Evolutionary conservation across 441 rosid genomes (phyloP).

Genomic region (Arabidopsis lyrata): DNA sequence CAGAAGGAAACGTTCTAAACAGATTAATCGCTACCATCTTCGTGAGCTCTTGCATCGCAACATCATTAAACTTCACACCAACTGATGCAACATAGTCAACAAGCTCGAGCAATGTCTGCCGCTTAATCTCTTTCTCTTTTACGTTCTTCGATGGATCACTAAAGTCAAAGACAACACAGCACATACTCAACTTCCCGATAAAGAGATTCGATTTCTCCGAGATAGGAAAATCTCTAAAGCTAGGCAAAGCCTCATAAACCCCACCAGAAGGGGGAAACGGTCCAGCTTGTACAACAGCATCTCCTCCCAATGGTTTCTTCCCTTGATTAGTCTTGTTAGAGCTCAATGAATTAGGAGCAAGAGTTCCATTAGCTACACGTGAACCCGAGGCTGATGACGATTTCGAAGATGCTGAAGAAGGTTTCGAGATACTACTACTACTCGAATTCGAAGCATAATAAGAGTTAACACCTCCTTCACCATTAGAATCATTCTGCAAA

Average conservation of each 20-base stretch:
- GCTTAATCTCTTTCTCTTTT: slow-evolving; percentile 82
- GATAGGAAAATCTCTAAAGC: slow-evolving; percentile 76
- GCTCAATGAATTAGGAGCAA: slow-evolving; percentile 43
- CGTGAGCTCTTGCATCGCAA: slow-evolving; percentile 77
- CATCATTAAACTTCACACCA: slow-evolving; percentile 75
- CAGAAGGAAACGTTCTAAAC: slow-evolving; percentile 72
- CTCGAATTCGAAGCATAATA: slow-evolving; percentile 55
- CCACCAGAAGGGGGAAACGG: slow-evolving; percentile 45
- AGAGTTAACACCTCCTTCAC: slow-evolving; percentile 60
- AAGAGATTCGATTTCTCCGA: slow-evolving; percentile 78
- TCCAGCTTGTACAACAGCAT: slow-evolving; percentile 44
- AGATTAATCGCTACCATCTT: slow-evolving; percentile 76
- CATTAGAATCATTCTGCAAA: slow-evolving; percentile 57
- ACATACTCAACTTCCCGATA: slow-evolving; percentile 72
- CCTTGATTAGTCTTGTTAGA: slow-evolving; percentile 47
- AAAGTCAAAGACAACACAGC: slow-evolving; percentile 80
- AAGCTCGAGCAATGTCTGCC: slow-evolving; percentile 83
- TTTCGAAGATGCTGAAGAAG: slow-evolving; percentile 53
- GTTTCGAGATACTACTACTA: slow-evolving; percentile 43
- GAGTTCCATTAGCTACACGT: slow-evolving; percentile 55
- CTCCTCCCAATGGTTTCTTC: slow-evolving; percentile 50
- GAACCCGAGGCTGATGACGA: slow-evolving; percentile 49
- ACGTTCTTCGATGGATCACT: slow-evolving; percentile 70
- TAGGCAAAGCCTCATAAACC: slow-evolving; percentile 70
- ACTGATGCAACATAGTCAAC: slow-evolving; percentile 74